Evolutionary conservation across 768 basidiomycete genomes (phyloP).

Genomic region (Lactifluus volemus): DNA sequence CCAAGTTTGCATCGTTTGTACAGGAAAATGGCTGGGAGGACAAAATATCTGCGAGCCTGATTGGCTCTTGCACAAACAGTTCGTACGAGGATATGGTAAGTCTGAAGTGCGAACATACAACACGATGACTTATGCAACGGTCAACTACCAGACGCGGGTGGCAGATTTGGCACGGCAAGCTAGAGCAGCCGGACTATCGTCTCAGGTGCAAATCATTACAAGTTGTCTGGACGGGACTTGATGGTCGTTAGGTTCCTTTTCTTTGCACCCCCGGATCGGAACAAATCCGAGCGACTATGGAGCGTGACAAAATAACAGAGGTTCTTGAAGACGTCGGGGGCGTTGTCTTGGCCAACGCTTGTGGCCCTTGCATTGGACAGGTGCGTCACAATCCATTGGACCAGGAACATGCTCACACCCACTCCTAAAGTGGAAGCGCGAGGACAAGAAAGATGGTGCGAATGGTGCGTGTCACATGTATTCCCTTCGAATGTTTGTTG

Average conservation of each 20-base stretch:
- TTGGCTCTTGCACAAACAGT: conserved; percentile 99
- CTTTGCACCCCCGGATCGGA: conserved; percentile 89
- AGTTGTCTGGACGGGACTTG: background rate
- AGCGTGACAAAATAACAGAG: conserved; percentile 81
- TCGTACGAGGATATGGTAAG: conserved; percentile 92
- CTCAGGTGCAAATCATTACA: conserved; percentile 40
- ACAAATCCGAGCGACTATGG: conserved; percentile 95
- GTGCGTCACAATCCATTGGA: conserved; percentile 28
- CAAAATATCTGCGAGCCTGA: conserved; percentile 81
- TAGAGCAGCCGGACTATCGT: conserved; percentile 66
- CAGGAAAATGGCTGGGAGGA: conserved; percentile 89
- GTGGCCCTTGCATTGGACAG: conserved; percentile 98
- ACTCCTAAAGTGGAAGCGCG: conserved; percentile 77
- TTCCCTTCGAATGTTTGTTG: conserved; percentile 2
- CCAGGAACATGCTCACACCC: background rate
- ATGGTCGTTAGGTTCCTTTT: conserved; percentile 59
- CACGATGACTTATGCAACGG: background rate
- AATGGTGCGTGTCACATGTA: conserved; percentile 51
- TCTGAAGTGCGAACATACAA: background rate
- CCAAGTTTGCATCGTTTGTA: conserved; percentile 75
- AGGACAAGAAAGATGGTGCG: conserved; percentile 79
- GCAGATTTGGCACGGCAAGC: conserved; percentile 90
- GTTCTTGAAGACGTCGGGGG: conserved; percentile 86
- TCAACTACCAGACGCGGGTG: conserved; percentile 64
- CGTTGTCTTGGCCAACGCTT: conserved; percentile 92